Percentiles rank a stretch among this genome's conserved stretches.
Conservation (phyloP, 1,284 basidiomycete species). For the Ceratobasidium sp. region DNA sequence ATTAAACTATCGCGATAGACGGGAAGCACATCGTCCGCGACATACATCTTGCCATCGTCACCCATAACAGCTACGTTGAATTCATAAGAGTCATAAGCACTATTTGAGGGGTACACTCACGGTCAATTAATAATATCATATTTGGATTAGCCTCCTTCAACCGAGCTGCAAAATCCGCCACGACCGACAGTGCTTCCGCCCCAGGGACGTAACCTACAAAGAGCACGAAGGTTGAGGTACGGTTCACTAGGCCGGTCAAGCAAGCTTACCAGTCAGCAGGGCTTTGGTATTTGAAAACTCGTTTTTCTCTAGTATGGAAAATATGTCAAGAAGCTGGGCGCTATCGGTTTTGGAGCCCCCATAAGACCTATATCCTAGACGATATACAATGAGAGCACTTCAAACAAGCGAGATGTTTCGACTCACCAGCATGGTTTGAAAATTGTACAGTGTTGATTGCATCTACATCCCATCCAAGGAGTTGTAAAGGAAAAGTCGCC, state of each 20-base stretch:
- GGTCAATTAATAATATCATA: slow-evolving; percentile 90
- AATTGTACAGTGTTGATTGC: slow-evolving; percentile 93
- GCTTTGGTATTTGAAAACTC: slow-evolving; percentile 74
- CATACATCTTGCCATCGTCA: slow-evolving; percentile 90
- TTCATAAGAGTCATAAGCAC: not conserved
- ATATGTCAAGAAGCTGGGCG: slow-evolving; percentile 76
- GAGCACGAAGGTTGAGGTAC: not conserved
- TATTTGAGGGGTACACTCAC: slow-evolving; percentile 65
- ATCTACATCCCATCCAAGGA: slow-evolving; percentile 96
- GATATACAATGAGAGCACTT: not conserved
- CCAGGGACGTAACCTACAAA: slow-evolving; percentile 86
- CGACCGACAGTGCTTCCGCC: slow-evolving; percentile 80
- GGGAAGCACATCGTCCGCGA: slow-evolving; percentile 89
- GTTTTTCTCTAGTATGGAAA: slow-evolving; percentile 76
- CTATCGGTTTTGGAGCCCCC: slow-evolving; percentile 82
- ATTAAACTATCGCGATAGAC: slow-evolving; percentile 85
- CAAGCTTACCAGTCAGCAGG: slow-evolving; percentile 61
- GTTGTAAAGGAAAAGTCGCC: slow-evolving; percentile 94
- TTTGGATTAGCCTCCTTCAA: slow-evolving; percentile 71
- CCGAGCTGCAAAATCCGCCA: slow-evolving; percentile 74
- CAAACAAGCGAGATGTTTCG: not conserved
- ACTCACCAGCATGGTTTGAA: slow-evolving; percentile 91
- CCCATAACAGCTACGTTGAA: slow-evolving; percentile 81
- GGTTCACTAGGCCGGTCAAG: not conserved
- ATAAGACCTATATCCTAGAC: slow-evolving; percentile 78